Base-by-base conservation (phyloP, 176 grass and related monocot species). In the Paspalum notatum region DNA sequence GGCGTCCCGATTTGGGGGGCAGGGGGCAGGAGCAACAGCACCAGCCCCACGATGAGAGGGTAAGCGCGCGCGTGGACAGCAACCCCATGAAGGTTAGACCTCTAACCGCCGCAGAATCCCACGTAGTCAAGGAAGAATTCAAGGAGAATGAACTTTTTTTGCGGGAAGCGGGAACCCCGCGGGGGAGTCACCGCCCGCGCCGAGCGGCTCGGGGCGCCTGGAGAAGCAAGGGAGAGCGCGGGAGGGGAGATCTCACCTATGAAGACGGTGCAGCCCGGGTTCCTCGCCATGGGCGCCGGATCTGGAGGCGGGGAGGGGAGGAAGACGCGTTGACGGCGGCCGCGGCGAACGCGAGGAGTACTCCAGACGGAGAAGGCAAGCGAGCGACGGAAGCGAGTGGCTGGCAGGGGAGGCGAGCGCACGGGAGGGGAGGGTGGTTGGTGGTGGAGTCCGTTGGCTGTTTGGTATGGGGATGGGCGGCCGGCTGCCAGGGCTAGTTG, bases 241-340 rank as follows among this genome's bases (percentile, higher is more conserved):
- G 17, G 57, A 6, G n/a, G 52, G 46, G 72, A 67, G 50, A 86
- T 80, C 83, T 83, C 71, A 97, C 93, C 93, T 86, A 97, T 90
- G 88, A 84, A 97, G 67, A 97, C 93, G 59, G 85, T 71, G 80
- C 83, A 86, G 48, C 77, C 68, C 59, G 93, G 90, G 72, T 97
- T 88, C 74, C 88, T 87, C 75, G 93, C 54, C 93, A 93, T 97
- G 16, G 85, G 22, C 26, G 17, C 47, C 74, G 74, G 79, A 89
- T 86, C 86, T 78, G 71, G 40, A 53, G 70, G 18, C 32, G 8
- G 17, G 62, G 17, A 17, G 50, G 37, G 17, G 9, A 14, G 26
- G 6, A 13, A 10, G 80, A 61, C 64, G 53, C 65, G 79, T 64
- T 78, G 68, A 79, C 83, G 75, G 32, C 83, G 75, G 32, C 39